Evolutionary conservation across 306 rosid genomes (phyloP), one percentile per base, ranked within the genome.

Genomic region (Lathyrus sativus): DNA sequence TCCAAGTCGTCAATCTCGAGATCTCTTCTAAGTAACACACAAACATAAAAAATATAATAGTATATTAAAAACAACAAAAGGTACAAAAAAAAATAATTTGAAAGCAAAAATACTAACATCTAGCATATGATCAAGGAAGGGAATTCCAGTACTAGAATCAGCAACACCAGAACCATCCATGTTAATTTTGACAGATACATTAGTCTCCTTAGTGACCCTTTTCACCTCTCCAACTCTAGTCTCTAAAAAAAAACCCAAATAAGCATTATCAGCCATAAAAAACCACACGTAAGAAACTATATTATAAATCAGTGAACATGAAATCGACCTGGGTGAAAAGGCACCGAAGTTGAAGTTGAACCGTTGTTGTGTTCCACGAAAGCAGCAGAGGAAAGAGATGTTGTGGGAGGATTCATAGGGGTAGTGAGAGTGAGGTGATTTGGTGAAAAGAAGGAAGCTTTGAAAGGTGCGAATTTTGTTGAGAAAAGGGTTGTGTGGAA

Each of bases 61-160:
- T 13, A 35, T 13, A n/a, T 49, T 33, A 44, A 7, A 17, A 54
- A 35, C 2, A 24, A 24, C 2, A 26, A 26, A 26, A 26, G 29
- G 29, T 26, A 3, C 29, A 4, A 41, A 0, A 4, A 41, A 0
- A 59, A 13, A 7, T 2, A 2, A 54, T 53, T 45, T 19, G 24
- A 71, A 26, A 74, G 74, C 4, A 76, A 75, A 53, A 73, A 13
- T 48, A 81, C 92, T 84, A 4, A 93, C 99, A 85, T 93, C 97
- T 67, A 93, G 80, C 99, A 93, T 90, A 73, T 93, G 99, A 81
- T 93, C 95, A 71, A 93, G 96, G 74, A 93, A 93, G 29, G 98
- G 97, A 78, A 93, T 90, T 75, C 97, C 95, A 58, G 97, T 83
- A 67, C 41, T 70, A 31, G 81, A 80, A 59, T 90, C 95, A 74